phyloP scores from a whole-genome alignment of 768 basidiomycete species.

The Termitomyces sp. region DNA sequence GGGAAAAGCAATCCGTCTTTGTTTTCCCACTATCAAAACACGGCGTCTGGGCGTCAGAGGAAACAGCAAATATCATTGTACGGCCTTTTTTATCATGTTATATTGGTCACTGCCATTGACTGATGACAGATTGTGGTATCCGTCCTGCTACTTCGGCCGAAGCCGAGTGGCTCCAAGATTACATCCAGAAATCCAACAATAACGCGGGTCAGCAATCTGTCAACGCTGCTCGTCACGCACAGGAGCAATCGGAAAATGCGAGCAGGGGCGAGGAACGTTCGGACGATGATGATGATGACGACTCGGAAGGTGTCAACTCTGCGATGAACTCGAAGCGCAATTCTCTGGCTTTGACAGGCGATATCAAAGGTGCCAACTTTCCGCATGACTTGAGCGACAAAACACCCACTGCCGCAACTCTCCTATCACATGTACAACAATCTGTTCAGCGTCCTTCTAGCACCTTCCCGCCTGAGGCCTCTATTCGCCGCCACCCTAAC shows the following conservation, averaged over 20 bases:
- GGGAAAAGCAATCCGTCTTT: slow-evolving; percentile 90
- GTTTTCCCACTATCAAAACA: slow-evolving; percentile 94
- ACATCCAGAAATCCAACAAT: slow-evolving; percentile 88
- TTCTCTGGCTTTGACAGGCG: slow-evolving; percentile 61
- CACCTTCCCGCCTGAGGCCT: slow-evolving; percentile 62
- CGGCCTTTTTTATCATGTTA: slow-evolving; percentile 30
- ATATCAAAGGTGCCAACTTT: slow-evolving; percentile 53
- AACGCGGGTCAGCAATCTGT: slow-evolving; percentile 70
- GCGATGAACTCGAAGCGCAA: slow-evolving; percentile 64
- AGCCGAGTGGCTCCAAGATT: slow-evolving; percentile 89
- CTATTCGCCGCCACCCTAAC: slow-evolving; percentile 70
- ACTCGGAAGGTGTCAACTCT: slow-evolving; percentile 68
- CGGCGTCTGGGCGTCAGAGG: slow-evolving; percentile 88
- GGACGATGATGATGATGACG: slow-evolving; percentile 84
- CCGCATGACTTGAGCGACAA: slow-evolving; percentile 72
- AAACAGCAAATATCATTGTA: slow-evolving; percentile 96
- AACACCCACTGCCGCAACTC: slow-evolving; percentile 75
- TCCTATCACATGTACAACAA: slow-evolving; percentile 78
- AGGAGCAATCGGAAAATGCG: slow-evolving; percentile 59
- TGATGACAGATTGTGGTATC: slow-evolving; percentile 77
- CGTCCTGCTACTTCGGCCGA: slow-evolving; percentile 87
- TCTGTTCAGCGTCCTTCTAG: slow-evolving; percentile 53
- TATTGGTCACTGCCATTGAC: slow-evolving; percentile 25
- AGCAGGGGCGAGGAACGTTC: slow-evolving; percentile 65
- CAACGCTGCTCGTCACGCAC: slow-evolving; percentile 67